Evolutionary conservation across 129 eudicot species (phyloP).

Genomic region (Arctium minus): DNA sequence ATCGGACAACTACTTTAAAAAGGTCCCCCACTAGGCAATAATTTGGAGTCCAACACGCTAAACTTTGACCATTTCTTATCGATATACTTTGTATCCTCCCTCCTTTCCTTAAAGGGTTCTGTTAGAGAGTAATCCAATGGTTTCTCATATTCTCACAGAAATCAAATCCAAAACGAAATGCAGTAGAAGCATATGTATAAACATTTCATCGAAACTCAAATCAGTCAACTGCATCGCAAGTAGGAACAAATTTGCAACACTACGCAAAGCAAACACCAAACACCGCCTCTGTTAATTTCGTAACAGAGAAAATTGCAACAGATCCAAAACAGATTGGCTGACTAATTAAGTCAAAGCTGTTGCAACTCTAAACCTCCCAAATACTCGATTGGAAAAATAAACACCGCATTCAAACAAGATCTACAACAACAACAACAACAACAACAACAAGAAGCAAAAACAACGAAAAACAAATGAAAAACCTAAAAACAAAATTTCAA

Average conservation of each 20-base stretch:
- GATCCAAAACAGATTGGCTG: not conserved
- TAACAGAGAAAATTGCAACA: not conserved
- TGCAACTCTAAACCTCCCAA: conserved; percentile 2
- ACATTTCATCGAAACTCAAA: not conserved
- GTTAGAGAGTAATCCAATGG: not conserved
- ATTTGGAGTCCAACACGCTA: no score
- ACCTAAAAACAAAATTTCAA: not conserved
- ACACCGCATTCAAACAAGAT: not conserved
- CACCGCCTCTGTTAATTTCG: not conserved
- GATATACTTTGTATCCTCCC: no score
- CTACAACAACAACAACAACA: not conserved
- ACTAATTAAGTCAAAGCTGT: conserved; percentile 11
- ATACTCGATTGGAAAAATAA: not conserved
- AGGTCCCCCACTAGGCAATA: no score
- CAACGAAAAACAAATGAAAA: not conserved
- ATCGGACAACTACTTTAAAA: no score
- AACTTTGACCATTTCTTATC: no score
- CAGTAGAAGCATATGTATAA: not conserved
- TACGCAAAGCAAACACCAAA: not conserved
- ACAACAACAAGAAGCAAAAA: not conserved
- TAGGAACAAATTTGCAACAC: not conserved
- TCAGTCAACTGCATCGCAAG: not conserved
- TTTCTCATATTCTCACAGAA: not conserved
- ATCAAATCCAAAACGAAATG: not conserved
- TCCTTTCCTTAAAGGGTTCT: no score